A percentile compares a stretch with the other conserved stretches of the same genome.
phyloP scores from a whole-genome alignment of 2,329 filamentous ascomycete species.

The Trichophyton benhamiae region DNA sequence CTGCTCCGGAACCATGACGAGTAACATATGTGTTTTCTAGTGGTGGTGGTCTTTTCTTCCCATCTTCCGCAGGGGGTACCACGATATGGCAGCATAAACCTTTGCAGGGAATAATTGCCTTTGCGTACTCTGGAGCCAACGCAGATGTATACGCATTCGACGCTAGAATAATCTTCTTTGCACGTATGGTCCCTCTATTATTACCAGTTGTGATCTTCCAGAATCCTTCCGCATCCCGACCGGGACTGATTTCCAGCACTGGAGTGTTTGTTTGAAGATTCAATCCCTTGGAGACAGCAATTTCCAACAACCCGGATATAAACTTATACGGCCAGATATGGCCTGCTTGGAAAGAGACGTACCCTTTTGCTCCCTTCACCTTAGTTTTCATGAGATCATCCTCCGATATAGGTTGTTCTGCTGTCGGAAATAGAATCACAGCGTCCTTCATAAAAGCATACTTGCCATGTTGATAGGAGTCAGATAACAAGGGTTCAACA shows the following conservation, averaged over 20 bases:
- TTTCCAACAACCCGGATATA: constrained; percentile 57
- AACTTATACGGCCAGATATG: constrained; percentile 60
- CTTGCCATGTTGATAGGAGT: constrained; percentile 20
- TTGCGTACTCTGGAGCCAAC: constrained; percentile 55
- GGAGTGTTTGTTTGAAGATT: constrained; percentile 45
- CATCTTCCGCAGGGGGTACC: constrained; percentile 11
- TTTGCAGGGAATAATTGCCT: constrained; percentile 63
- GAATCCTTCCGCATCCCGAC: constrained; percentile 15
- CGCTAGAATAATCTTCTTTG: constrained; percentile 58
- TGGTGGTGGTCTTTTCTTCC: constrained; percentile 10
- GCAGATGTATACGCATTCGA: constrained; percentile 77
- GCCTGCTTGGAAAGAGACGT: constrained; percentile 23
- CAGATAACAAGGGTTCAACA: constrained; percentile 19
- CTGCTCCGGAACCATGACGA: constrained; percentile 44
- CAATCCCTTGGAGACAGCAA: constrained; percentile 37
- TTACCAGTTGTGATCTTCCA: constrained; percentile 54
- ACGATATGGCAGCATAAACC: constrained; percentile 37
- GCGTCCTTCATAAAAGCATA: constrained; percentile 18
- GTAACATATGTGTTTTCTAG: constrained; percentile 47
- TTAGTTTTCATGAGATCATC: constrained; percentile 20
- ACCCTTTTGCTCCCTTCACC: constrained; percentile 27
- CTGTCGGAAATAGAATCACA: constrained; percentile 10
- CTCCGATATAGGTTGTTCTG: neutral
- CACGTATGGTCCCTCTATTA: constrained; percentile 49
- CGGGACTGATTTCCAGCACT: constrained; percentile 23